Conservation (phyloP, 2,329 filamentous ascomycete species). For the Arthrobotrys conoides region DNA sequence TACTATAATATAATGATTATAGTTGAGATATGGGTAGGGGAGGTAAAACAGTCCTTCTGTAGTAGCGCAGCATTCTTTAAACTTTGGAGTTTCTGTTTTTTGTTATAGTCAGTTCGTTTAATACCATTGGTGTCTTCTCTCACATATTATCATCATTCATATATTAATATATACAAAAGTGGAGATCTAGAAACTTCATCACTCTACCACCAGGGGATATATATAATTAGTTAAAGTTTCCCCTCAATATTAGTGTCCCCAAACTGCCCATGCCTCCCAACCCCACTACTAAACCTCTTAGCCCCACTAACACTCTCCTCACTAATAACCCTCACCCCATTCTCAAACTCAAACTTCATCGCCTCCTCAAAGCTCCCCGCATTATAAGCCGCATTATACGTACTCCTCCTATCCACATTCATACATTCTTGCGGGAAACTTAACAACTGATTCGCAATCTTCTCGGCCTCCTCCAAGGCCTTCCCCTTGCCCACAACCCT, state of each 20-base stretch:
- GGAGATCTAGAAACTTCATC: slow-evolving; percentile 7
- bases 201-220: too few relatives aligned
- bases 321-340: slow-evolving; percentile 68
- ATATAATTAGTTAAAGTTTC: slow-evolving; percentile 10
- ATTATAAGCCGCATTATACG: slow-evolving; percentile 71
- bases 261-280: slow-evolving; percentile 66
- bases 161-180: slow-evolving; percentile 20
- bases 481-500: slow-evolving; percentile 77
- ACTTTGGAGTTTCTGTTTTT: slow-evolving; percentile 16
- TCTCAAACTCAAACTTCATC: slow-evolving; percentile 69
- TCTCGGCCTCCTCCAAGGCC: slow-evolving; percentile 70
- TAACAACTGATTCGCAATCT: slow-evolving; percentile 69
- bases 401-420: slow-evolving; percentile 70
- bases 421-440: slow-evolving; percentile 72
- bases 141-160: background rate
- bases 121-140: slow-evolving; percentile 16
- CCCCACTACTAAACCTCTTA: slow-evolving; percentile 67
- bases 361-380: slow-evolving; percentile 71
- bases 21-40: too few relatives aligned
- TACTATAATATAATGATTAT: too few relatives aligned
- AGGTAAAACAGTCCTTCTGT: slow-evolving; percentile 30
- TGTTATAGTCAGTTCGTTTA: slow-evolving; percentile 2
- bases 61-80: slow-evolving; percentile 1
- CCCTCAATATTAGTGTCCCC: too few relatives aligned
- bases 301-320: slow-evolving; percentile 69